Conservation (phyloP, 768 basidiomycete species). For the Kwoniella sp. region DNA sequence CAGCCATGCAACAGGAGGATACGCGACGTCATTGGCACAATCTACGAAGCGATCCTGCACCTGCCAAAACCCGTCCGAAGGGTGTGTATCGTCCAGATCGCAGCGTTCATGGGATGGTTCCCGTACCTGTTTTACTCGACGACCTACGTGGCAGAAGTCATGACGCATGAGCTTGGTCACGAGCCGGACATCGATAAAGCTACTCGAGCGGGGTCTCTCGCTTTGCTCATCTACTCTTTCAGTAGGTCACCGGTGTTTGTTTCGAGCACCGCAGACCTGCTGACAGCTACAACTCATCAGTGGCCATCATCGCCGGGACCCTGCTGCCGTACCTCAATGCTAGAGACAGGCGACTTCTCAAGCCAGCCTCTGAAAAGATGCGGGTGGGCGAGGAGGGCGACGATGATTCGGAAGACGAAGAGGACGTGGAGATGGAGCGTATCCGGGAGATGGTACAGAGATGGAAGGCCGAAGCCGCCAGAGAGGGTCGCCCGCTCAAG, state of each 20-base stretch:
- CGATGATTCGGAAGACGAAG: conserved; percentile 62
- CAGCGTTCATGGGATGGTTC: conserved; percentile 98
- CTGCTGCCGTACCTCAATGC: conserved; percentile 74
- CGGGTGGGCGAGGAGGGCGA: conserved; percentile 54
- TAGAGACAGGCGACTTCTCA: conserved; percentile 74
- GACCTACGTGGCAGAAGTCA: conserved; percentile 88
- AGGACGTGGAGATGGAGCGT: conserved; percentile 67
- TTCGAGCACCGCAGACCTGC: conserved; percentile 55
- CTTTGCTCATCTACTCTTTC: conserved; percentile 84
- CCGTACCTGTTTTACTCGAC: conserved; percentile 88
- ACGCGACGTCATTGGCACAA: conserved; percentile 72
- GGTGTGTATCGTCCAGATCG: conserved; percentile 82
- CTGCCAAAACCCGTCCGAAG: conserved; percentile 78
- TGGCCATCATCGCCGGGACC: conserved; percentile 77
- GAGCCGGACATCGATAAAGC: conserved; percentile 82
- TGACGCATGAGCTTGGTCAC: conserved; percentile 69
- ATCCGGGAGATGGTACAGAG: conserved; percentile 66
- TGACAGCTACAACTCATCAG: conserved; percentile 79
- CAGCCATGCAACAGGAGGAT: conserved; percentile 55
- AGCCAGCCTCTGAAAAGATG: conserved; percentile 51
- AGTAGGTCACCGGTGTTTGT: conserved; percentile 54
- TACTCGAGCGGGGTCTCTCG: conserved; percentile 77
- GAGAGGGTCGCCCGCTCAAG: conserved; percentile 66
- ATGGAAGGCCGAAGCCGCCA: conserved; percentile 81
- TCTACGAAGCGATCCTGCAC: conserved; percentile 64